These are phyloP conservation scores for Rhododendron griersonianum DNA, from an alignment of 148 eudicot species.

Conservation along the genomic window DNA sequence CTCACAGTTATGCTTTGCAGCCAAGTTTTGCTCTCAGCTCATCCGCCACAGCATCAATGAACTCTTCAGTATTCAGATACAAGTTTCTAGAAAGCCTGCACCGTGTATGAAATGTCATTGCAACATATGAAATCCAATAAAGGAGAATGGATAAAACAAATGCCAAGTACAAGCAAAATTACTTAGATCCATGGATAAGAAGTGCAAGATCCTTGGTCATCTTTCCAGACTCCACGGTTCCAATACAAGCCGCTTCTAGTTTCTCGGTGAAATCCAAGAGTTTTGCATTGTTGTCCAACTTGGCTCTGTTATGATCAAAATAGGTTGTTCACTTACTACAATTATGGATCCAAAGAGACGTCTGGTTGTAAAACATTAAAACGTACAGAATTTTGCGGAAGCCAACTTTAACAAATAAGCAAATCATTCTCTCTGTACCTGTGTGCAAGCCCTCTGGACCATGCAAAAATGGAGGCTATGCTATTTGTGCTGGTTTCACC, in stretches of 20 bases:
- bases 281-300: slow-evolving; percentile 61
- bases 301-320: slow-evolving; percentile 46
- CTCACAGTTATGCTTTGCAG: slow-evolving; percentile 24
- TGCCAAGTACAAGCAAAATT: neutral
- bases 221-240: slow-evolving; percentile 80
- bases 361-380: neutral
- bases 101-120: neutral
- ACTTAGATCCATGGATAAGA: slow-evolving; percentile 82
- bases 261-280: slow-evolving; percentile 78
- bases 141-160: neutral
- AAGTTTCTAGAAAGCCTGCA: slow-evolving; percentile 51
- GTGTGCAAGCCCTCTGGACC: slow-evolving; percentile 50
- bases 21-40: slow-evolving; percentile 72
- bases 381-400: neutral
- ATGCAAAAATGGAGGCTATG: slow-evolving; percentile 55
- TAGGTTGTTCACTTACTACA: neutral
- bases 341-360: neutral
- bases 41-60: slow-evolving; percentile 80
- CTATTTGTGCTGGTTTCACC: slow-evolving; percentile 59
- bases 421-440: slow-evolving; percentile 16
- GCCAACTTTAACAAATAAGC: neutral
- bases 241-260: slow-evolving; percentile 86
- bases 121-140: neutral
- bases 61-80: slow-evolving; percentile 87
- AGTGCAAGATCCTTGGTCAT: slow-evolving; percentile 99